Conservation (phyloP, 768 basidiomycete genomes). For the Boletellus emodensis region DNA sequence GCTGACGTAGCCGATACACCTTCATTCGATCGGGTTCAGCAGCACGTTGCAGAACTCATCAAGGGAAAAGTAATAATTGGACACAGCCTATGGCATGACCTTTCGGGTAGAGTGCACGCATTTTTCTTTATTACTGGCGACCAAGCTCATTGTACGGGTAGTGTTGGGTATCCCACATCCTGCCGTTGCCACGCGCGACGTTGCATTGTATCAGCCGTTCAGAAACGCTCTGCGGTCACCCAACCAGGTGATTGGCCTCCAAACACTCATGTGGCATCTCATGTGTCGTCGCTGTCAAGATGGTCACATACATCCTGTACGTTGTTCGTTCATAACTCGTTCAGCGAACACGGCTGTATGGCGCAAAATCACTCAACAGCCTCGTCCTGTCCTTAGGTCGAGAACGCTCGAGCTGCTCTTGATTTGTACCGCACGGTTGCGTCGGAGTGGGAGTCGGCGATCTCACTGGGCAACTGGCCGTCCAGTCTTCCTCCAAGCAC, state of each 20-base stretch:
- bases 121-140: not conserved
- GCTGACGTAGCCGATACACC: conserved; percentile 34
- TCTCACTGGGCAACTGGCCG: conserved; percentile 67
- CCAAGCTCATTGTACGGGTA: conserved; percentile 28
- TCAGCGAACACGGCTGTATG: not conserved
- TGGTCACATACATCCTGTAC: conserved; percentile 65
- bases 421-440: conserved; percentile 55
- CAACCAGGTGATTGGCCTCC: conserved; percentile 67
- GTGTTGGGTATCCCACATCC: conserved; percentile 80
- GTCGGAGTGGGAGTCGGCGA: conserved; percentile 61
- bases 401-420: conserved; percentile 64
- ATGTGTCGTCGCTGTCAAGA: conserved; percentile 78
- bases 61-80: conserved; percentile 72
- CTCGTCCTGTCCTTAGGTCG: conserved; percentile 44
- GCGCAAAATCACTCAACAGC: conserved; percentile 10
- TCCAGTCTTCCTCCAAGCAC: conserved; percentile 71
- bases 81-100: conserved; percentile 76
- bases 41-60: conserved; percentile 58
- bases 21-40: conserved; percentile 63
- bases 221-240: conserved; percentile 64
- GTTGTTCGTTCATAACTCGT: conserved; percentile 35
- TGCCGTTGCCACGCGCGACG: conserved; percentile 74
- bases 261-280: conserved; percentile 77
- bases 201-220: conserved; percentile 78
- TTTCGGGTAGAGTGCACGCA: conserved; percentile 52